Conservation (phyloP, 768 basidiomycete species). For the Rhizopogon vesiculosus region DNA sequence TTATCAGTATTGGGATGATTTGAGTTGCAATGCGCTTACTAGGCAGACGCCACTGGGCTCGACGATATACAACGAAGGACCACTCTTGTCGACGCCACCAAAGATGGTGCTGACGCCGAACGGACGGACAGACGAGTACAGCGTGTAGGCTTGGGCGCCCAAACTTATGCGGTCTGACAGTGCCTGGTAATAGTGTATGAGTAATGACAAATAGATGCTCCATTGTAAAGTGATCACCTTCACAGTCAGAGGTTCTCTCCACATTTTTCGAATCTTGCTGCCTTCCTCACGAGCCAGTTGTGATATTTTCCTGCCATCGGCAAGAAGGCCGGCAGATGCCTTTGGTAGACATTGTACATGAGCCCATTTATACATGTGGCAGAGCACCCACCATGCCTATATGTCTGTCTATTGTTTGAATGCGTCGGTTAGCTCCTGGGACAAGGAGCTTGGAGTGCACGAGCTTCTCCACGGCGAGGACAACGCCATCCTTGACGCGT, state of each 20-base stretch:
- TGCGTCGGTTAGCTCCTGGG: conserved; percentile 87
- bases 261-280: conserved; percentile 61
- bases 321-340: conserved; percentile 92
- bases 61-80: conserved; percentile 82
- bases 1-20: background rate
- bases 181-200: conserved; percentile 28
- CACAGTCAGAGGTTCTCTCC: conserved; percentile 70
- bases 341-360: conserved; percentile 24
- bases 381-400: conserved; percentile 73
- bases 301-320: conserved; percentile 87
- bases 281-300: conserved; percentile 86
- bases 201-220: conserved; percentile 19
- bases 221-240: conserved; percentile 51
- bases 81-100: conserved; percentile 83
- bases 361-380: background rate
- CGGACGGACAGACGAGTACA: conserved; percentile 96
- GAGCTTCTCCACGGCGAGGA: conserved; percentile 97
- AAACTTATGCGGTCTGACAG: conserved; percentile 76
- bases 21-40: conserved; percentile 39
- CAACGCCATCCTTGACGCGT: conserved; percentile 89
- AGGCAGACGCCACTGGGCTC: conserved; percentile 94
- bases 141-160: conserved; percentile 94
- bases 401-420: conserved; percentile 90
- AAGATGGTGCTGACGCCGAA: conserved; percentile 95
- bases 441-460: conserved; percentile 94